Evolutionary conservation across 2,329 filamentous ascomycete species (phyloP).

Genomic region (Sarocladiaceae sp.): DNA sequence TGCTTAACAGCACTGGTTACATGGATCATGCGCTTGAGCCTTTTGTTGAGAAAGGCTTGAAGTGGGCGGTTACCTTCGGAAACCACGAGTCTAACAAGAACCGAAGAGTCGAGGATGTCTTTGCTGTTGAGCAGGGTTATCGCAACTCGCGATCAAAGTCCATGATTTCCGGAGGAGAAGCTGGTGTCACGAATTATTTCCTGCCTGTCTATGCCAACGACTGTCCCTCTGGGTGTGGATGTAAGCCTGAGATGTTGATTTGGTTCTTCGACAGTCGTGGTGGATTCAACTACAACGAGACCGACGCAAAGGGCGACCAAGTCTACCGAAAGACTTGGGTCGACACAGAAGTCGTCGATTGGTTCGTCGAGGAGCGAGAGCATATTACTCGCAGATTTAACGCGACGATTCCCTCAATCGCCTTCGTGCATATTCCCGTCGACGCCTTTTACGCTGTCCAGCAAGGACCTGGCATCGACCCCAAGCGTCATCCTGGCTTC

Average conservation of each 20-base stretch:
- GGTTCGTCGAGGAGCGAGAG: slow-evolving; percentile 32
- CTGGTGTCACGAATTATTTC: slow-evolving; percentile 39
- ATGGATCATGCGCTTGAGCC: slow-evolving; percentile 45
- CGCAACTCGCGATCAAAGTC: slow-evolving; percentile 18
- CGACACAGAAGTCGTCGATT: slow-evolving; percentile 35
- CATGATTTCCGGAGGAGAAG: slow-evolving; percentile 16
- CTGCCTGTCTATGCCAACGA: slow-evolving; percentile 32
- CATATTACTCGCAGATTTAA: slow-evolving; percentile 20
- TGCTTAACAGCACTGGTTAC: slow-evolving; percentile 40
- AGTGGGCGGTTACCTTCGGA: slow-evolving; percentile 56
- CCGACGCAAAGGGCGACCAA: slow-evolving; percentile 12
- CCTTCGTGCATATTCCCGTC: slow-evolving; percentile 45
- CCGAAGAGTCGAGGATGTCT: slow-evolving; percentile 14
- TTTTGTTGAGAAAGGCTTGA: slow-evolving; percentile 38
- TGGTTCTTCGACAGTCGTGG: slow-evolving; percentile 70
- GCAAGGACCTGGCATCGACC: slow-evolving; percentile 19
- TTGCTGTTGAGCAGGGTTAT: slow-evolving; percentile 20
- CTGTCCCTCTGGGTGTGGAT: slow-evolving; percentile 22
- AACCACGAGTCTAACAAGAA: slow-evolving; percentile 50
- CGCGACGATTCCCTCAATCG: slow-evolving; percentile 37
- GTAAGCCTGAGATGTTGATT: slow-evolving; percentile 41
- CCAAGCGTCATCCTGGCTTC: slow-evolving; percentile 26
- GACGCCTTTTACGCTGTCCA: slow-evolving; percentile 23
- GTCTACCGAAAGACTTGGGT: slow-evolving; percentile 38
- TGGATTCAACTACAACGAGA: slow-evolving; percentile 42